These are phyloP conservation scores for Alternaria panax DNA, from an alignment of 2,329 filamentous ascomycete species.

Conservation along the genomic window DNA sequence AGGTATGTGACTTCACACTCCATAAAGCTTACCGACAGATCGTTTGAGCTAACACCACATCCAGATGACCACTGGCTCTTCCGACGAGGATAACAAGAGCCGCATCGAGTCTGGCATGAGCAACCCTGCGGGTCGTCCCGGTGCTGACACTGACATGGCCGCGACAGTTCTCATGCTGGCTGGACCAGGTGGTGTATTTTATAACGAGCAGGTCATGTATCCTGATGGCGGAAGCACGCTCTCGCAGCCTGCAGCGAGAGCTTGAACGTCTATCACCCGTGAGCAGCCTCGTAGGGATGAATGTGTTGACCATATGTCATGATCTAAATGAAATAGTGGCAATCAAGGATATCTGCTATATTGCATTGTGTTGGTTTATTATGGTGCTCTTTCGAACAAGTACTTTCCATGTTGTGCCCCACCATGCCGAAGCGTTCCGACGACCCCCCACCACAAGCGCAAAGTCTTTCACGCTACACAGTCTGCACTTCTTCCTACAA, in stretches of 20 bases:
- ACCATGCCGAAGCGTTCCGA: conserved; percentile 11
- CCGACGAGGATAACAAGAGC: conserved; percentile 58
- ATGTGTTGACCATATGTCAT: not conserved
- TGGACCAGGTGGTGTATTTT: conserved; percentile 59
- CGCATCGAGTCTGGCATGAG: conserved; percentile 51
- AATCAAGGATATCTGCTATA: not conserved
- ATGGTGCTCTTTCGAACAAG: not conserved
- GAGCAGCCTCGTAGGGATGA: conserved; percentile 27
- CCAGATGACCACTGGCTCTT: conserved; percentile 59
- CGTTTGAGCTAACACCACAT: not conserved
- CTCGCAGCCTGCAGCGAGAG: conserved; percentile 17
- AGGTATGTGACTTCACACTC: conserved; percentile 24
- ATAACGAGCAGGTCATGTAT: conserved; percentile 63
- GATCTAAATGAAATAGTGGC: not conserved
- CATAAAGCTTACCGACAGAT: too few relatives aligned
- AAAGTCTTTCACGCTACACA: conserved; percentile 13
- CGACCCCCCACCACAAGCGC: conserved; percentile 9
- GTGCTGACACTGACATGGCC: conserved; percentile 53
- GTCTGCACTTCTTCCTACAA: not conserved
- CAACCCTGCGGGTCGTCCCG: conserved; percentile 52
- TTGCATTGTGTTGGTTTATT: not conserved
- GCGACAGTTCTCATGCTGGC: conserved; percentile 58
- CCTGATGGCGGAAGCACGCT: conserved; percentile 54
- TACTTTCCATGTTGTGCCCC: not conserved
- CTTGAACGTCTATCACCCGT: conserved; percentile 58